Base-by-base conservation (phyloP, 2,329 filamentous ascomycete genomes). In the Aspergillus niger region DNA sequence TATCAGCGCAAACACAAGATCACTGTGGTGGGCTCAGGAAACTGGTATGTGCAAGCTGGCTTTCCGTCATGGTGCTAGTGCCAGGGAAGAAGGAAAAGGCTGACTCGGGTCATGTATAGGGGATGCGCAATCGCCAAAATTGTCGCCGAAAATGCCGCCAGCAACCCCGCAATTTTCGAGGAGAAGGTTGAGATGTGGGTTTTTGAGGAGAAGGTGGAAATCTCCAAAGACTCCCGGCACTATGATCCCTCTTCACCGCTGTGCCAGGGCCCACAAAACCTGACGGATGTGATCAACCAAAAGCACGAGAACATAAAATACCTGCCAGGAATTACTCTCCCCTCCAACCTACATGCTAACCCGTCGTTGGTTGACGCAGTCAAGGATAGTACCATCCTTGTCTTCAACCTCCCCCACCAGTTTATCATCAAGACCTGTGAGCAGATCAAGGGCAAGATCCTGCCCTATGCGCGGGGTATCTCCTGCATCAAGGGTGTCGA, bases 401-500 rank as follows among this genome's bases (percentile, higher is more conserved):
- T 99, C 74, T 99, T 99, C 85, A 98, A 98, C 80, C 85, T 99
- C 41, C 95, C 95, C 28, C 95, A 99, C 80, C 77, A 79, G 60
- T 99, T 99, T 77, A 97, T 99, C 73, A 86, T 86, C 73, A 89
- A 89, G 64, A 90, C 93, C 63, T 97, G 93, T 81, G 85, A 90
- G 65, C 88, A 92, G 75, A 83, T 99, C 63, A 85, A 89, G 72
- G 95, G 94, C 62, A 89, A 97, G 70, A 96, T 97, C 66, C 80
- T 97, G 30, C 95, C 95, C 6, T 98, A 88, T 71, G 94, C 95
- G 26, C 88, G 96, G 64, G 95, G 92, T 61, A 92, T 99, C 72
- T 96, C 92, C 74, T 99, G 95, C 79, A 97, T 98, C 81, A 99
- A 99, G 83, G 95, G 95, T 69, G 93, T 99, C 63, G 91, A 96